phyloP scores from a whole-genome alignment of 257 asterid species.

The Capsicum pubescens region DNA sequence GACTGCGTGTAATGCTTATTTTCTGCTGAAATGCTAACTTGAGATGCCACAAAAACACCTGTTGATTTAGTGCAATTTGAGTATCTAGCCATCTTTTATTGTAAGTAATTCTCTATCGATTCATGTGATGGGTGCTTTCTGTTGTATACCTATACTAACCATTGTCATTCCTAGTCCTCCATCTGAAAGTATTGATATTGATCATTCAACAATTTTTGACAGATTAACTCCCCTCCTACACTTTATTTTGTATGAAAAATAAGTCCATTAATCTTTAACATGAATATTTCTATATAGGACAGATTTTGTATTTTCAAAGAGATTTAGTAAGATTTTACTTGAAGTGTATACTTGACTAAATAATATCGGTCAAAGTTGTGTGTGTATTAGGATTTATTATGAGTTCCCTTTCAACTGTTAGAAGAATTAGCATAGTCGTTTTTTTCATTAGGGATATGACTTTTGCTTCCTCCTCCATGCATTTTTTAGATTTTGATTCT shows the following conservation, averaged over 20 bases:
- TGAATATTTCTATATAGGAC: background rate
- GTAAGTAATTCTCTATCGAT: background rate
- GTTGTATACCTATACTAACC: constrained; percentile 83
- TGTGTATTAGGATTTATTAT: constrained; percentile 78
- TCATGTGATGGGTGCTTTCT: constrained; percentile 30
- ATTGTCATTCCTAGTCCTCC: constrained; percentile 99
- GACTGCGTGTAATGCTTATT: constrained; percentile 83
- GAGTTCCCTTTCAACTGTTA: constrained; percentile 67
- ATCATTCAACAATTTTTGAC: constrained; percentile 63
- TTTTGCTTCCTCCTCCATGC: constrained; percentile 46
- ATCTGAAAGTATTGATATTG: constrained; percentile 68
- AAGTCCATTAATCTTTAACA: constrained; percentile 27
- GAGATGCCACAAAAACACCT: constrained; percentile 97
- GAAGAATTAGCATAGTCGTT: constrained; percentile 44
- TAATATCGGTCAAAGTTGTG: constrained; percentile 70
- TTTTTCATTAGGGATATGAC: constrained; percentile 40
- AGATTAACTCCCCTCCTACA: constrained; percentile 66
- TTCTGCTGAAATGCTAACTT: constrained; percentile 40
- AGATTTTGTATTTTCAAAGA: background rate
- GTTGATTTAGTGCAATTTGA: constrained; percentile 3
- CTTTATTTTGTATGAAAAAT: constrained; percentile 32
- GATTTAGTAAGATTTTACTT: constrained; percentile 48
- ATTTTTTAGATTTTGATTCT: constrained; percentile 39
- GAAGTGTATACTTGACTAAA: constrained; percentile 84
- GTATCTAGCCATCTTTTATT: background rate